phyloP scores from a whole-genome alignment of 1,139 yeast genomes.

The Hansenula anomala region DNA sequence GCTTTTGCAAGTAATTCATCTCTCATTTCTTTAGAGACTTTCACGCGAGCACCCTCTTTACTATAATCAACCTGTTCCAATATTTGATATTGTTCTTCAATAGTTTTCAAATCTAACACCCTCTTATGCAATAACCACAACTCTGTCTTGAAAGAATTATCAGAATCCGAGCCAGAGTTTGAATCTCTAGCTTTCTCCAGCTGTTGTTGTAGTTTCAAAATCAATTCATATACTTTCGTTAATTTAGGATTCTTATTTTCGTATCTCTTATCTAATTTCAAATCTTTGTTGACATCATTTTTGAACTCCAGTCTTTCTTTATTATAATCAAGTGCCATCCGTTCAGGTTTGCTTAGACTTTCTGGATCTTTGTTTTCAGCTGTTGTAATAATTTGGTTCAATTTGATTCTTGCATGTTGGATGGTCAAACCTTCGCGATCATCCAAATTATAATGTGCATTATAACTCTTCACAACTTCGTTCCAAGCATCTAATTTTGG shows the following conservation, averaged over 20 bases:
- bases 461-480: neutral
- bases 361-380: constrained; percentile 2
- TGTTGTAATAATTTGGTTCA: constrained; percentile 1
- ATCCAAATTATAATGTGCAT: neutral
- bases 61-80: constrained; percentile 1
- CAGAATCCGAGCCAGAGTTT: too few species aligned
- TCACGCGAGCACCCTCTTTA: neutral
- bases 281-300: neutral
- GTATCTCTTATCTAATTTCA: neutral
- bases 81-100: constrained; percentile 3
- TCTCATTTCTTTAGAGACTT: constrained; percentile 1
- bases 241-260: neutral
- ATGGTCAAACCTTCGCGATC: constrained; percentile 4
- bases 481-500: constrained; percentile 4
- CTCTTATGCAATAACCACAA: constrained; percentile 1
- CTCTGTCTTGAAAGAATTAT: neutral
- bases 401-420: constrained; percentile 5
- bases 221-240: neutral
- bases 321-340: neutral
- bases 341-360: constrained; percentile 1
- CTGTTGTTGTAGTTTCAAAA: neutral
- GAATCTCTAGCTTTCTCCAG: neutral
- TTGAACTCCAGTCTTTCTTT: neutral
- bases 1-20: neutral
- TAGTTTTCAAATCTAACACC: constrained; percentile 1